phyloP scores from a whole-genome alignment of 371 early-diverging fungal genomes.

The Rhizopus arrhizus region DNA sequence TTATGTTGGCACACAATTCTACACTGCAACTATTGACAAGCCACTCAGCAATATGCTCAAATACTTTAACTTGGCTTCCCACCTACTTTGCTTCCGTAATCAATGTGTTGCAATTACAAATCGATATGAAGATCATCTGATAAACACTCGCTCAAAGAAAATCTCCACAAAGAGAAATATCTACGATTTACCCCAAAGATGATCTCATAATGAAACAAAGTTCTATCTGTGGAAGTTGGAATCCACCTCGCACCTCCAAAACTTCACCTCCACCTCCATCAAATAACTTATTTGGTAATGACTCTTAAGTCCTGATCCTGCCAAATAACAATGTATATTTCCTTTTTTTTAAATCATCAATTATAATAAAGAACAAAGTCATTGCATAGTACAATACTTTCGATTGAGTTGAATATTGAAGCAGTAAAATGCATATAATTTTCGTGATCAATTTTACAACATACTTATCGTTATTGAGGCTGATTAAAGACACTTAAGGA shows the following conservation, averaged over 20 bases:
- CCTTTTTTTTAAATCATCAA: too few relatives aligned
- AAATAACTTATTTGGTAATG: slow-evolving; percentile 4
- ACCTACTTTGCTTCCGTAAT: slow-evolving; percentile 14
- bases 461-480: too few relatives aligned
- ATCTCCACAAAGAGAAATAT: slow-evolving; percentile 8
- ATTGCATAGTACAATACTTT: too few relatives aligned
- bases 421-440: too few relatives aligned
- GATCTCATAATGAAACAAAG: slow-evolving; percentile 9
- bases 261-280: slow-evolving; percentile 8
- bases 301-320: neutral
- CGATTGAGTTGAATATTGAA: too few relatives aligned
- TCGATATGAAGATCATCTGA: slow-evolving; percentile 14
- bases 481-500: too few relatives aligned
- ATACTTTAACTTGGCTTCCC: slow-evolving; percentile 7
- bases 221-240: slow-evolving; percentile 12
- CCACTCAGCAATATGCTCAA: slow-evolving; percentile 9
- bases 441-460: too few relatives aligned
- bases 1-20: slow-evolving; percentile 8
- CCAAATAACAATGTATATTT: too few relatives aligned
- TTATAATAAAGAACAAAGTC: too few relatives aligned
- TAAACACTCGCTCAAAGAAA: slow-evolving; percentile 6
- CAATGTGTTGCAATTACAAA: slow-evolving; percentile 14
- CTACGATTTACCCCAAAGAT: slow-evolving; percentile 1
- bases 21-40: slow-evolving; percentile 13
- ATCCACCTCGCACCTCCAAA: slow-evolving; percentile 13